Base-by-base conservation (phyloP, 1,139 yeast species). In the Magnusiomyces sp. region DNA sequence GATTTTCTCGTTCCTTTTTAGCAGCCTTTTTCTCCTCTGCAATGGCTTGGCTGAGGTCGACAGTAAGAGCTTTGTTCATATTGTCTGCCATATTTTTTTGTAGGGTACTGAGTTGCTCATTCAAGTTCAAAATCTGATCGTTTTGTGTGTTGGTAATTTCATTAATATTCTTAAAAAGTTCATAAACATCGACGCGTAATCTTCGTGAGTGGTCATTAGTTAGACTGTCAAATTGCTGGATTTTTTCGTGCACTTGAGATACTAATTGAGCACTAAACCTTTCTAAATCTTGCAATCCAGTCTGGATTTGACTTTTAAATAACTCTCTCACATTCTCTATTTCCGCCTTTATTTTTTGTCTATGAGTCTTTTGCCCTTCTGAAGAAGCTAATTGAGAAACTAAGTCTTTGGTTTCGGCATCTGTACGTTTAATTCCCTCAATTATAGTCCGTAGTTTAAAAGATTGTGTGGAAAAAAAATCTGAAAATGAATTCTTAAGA, bases 241-340 rank as follows among this genome's bases (percentile, higher is more conserved):
- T 33, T 33, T 49, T 44, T 13, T 32, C 36, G 19, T 34, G 38
- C 5, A 46, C 37, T 13, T 38, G 33, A 6, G 32, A 33, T 1
- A 40, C 53, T 9, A 59, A 48, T 40, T 55, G 57, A 23, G 50
- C 54, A 5, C 59, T 51, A 19, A 55, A 56, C 38, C 49, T 50
- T 29, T 56, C 56, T 43, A 39, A 55, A 41, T 27, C 54, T 49
- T 32, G 49, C 46, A 43, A 57, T 40, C 16, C 62, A 53, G 23
- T 52, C 53, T n/a, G 58, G 53, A 23, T 60, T 52, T 32, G 54
- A 50, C 6, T 39, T 50, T 48, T 57, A 55, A 36, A 59, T 57
- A 16, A 59, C 47, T 13, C 45, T 51, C 38, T 55, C 55, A 32
- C 61, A 50, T 20, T 56, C 54, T 19, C 47, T 56, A 36, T 59